A percentile compares a stretch with the other conserved stretches of the same genome.
phyloP scores from a whole-genome alignment of 2,329 filamentous ascomycete genomes.

The Lecanicillium sp. region DNA sequence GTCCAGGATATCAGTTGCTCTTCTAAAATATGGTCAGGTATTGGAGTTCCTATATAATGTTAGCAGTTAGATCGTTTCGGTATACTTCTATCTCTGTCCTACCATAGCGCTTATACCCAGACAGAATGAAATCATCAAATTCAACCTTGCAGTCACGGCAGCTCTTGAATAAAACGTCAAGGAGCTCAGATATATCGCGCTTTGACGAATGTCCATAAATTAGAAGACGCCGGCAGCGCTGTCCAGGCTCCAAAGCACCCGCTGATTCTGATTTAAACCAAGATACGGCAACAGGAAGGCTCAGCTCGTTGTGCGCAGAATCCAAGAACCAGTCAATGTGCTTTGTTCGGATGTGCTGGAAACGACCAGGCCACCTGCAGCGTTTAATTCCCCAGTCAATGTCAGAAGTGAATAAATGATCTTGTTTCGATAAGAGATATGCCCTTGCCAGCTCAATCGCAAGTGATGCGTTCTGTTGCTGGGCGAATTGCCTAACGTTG shows the following conservation, averaged over 20 bases:
- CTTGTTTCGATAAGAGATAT: neutral
- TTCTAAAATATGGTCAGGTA: no score
- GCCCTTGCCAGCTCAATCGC: slow-evolving; percentile 3
- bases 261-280: neutral
- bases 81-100: no score
- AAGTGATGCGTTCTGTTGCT: slow-evolving; percentile 8
- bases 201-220: slow-evolving; percentile 3
- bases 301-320: slow-evolving; percentile 5
- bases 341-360: no score
- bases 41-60: no score
- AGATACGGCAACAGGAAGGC: neutral
- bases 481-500: slow-evolving; percentile 1
- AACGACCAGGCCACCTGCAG: slow-evolving; percentile 4
- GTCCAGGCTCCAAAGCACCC: neutral
- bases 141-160: no score
- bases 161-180: neutral
- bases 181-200: slow-evolving; percentile 1
- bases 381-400: neutral
- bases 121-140: no score
- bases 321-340: slow-evolving; percentile 6
- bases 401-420: slow-evolving; percentile 1
- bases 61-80: no score
- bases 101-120: no score
- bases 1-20: no score
- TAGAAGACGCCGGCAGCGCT: neutral